These are phyloP conservation scores for Zelonia costaricensis DNA, from an alignment of 208 protist genomes.

Conservation along the genomic window DNA sequence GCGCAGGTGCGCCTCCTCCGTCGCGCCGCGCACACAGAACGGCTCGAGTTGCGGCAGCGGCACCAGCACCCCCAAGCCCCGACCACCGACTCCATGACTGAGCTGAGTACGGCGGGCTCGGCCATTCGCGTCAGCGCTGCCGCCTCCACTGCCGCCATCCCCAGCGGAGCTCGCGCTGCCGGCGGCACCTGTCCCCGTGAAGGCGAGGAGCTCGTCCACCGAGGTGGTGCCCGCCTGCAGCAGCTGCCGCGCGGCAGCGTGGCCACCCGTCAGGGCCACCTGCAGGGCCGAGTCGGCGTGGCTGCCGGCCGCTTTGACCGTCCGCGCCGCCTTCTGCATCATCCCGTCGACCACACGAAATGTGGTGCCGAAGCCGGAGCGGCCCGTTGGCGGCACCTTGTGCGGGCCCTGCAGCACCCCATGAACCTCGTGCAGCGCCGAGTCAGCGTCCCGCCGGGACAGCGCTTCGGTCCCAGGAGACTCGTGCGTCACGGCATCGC, in stretches of 20 bases:
- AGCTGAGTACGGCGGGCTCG: too few species aligned
- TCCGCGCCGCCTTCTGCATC: constrained; percentile 32
- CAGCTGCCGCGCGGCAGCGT: constrained; percentile 26
- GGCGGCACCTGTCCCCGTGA: not conserved
- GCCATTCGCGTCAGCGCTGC: too few species aligned
- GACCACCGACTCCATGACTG: too few species aligned
- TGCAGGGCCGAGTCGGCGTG: constrained; percentile 35
- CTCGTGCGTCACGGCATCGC: not conserved
- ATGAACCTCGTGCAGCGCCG: too few species aligned
- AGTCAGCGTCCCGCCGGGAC: too few species aligned
- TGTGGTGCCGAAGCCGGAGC: constrained; percentile 33
- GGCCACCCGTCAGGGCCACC: constrained; percentile 28
- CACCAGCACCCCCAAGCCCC: too few species aligned
- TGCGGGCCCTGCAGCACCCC: too few species aligned
- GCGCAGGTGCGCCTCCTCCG: constrained; percentile 38
- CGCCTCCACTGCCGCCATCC: too few species aligned
- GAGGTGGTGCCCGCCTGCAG: constrained; percentile 12
- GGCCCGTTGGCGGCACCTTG: too few species aligned
- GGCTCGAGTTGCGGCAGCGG: constrained; percentile 1
- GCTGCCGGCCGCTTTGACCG: constrained; percentile 34
- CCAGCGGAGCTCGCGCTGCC: too few species aligned
- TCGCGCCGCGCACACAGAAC: constrained; percentile 28
- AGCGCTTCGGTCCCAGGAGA: not conserved
- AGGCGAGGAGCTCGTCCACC: constrained; percentile 6
- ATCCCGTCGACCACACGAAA: constrained; percentile 44